Base-by-base conservation (phyloP, 2,329 filamentous ascomycete genomes). In the Pyricularia pennisetigena region DNA sequence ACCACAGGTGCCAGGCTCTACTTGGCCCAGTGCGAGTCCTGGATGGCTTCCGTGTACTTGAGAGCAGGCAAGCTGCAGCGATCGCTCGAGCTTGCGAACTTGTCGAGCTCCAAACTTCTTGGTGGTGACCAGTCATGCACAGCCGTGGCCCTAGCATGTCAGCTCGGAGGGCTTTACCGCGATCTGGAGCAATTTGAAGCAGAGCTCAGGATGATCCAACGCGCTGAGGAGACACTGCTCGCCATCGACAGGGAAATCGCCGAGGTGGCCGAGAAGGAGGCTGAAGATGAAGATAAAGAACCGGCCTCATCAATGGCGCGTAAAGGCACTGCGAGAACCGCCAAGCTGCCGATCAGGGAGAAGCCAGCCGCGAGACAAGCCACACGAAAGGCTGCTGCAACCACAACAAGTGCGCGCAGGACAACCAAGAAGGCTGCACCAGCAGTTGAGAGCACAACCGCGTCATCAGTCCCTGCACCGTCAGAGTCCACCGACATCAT, bases 1-100 rank as follows among this genome's bases (percentile, higher is more conserved):
- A 86, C 85, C n/a, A 86, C 91, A 9, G 82, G 85, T 65, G 88
- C 90, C 0, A 82, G 85, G 49, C 82, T 88, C 14, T 85, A 86
- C 72, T 78, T 81, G 61, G 83, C 85, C 0, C 82, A 86, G 70
- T 83, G 83, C 8, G 81, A 83, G 3, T 80, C 82, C 4, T 85
- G 85, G 82, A 79, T 84, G 16, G 85, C 84, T 1, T 83, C 80
- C 1, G 78, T 87, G n/a, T 85, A 82, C 69, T 77, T 85, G 65
- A 84, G 82, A 69, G 85, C 86, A n/a, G 85, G 86, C 26, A 82
- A 87, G 67, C 76, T 88, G 2, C 80, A 85, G 0, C 86, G 87
- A 69, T 86, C 90, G 1, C 77, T 83, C 1, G 80, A 84, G 28
- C 78, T 85, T n/a, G 80, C 86, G 2, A 79, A 82, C 5, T 81